Evolutionary conservation across 1,284 basidiomycete genomes (phyloP).

Genomic region (Pholiota adiposa): DNA sequence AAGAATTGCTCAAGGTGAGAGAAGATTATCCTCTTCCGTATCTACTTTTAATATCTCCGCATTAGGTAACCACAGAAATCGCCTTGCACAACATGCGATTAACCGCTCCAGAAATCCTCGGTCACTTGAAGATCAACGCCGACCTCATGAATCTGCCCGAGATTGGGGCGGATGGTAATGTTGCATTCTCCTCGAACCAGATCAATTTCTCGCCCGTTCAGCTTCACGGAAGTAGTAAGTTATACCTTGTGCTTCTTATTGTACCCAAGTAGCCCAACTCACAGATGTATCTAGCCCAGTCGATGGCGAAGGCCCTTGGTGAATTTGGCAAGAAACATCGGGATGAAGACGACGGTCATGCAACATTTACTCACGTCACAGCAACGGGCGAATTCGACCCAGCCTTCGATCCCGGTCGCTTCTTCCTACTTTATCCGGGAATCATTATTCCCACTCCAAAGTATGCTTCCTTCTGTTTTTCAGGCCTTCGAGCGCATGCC

Average conservation of each 20-base stretch:
- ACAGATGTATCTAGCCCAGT: neutral
- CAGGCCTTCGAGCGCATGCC: slow-evolving; percentile 10
- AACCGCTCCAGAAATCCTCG: neutral
- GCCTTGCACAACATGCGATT: neutral
- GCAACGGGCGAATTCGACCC: neutral
- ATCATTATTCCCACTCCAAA: neutral
- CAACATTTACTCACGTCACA: neutral
- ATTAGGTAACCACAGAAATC: neutral
- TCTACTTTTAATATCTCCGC: neutral
- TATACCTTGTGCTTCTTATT: no score
- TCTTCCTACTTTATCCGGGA: slow-evolving; percentile 9
- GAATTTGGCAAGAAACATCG: neutral
- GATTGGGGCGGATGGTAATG: neutral
- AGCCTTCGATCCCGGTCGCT: slow-evolving; percentile 6
- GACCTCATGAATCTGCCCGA: neutral
- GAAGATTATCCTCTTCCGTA: neutral
- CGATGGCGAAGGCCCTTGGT: neutral
- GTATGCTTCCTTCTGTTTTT: slow-evolving; percentile 1
- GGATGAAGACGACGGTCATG: neutral
- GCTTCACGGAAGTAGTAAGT: no score
- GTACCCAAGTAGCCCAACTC: no score
- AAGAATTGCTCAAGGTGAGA: neutral
- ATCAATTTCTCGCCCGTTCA: neutral
- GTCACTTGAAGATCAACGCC: neutral
- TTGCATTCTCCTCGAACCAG: neutral